phyloP scores from a whole-genome alignment of 2,329 filamentous ascomycete genomes.

The Monosporascus sp. region DNA sequence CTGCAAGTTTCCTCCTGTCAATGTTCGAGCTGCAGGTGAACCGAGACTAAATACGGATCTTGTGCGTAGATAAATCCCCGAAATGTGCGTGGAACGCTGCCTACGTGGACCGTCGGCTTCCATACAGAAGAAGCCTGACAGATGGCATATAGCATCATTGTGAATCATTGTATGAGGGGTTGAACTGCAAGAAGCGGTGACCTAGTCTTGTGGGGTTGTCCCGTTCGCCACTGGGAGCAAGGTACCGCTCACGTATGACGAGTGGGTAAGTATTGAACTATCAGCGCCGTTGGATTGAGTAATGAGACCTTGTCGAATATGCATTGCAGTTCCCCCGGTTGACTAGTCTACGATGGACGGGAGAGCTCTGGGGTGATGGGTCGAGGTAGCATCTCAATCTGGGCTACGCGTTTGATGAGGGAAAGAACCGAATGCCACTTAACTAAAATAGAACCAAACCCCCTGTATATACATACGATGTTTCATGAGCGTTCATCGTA shows the following conservation, averaged over 20 bases:
- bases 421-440: neutral
- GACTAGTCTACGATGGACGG: no score
- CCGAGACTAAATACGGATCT: no score
- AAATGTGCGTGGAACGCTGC: no score
- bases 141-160: neutral
- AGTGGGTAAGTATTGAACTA: no score
- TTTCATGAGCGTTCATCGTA: neutral
- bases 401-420: neutral
- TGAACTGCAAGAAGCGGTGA: no score
- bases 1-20: no score
- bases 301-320: neutral
- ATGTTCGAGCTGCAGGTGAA: no score
- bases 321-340: neutral
- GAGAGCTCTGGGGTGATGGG: no score
- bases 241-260: no score
- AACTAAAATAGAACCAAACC: neutral
- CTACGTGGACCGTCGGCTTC: neutral
- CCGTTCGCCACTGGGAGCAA: no score
- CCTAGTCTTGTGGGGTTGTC: no score
- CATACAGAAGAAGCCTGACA: neutral
- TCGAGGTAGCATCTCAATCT: neutral
- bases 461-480: neutral
- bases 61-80: no score
- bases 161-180: neutral
- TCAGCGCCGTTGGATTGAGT: neutral